Evolutionary conservation across 192 early-diverging fungal species (phyloP), one percentile per base, ranked within the genome.

Genomic region (Umbelopsis ramanniana): DNA sequence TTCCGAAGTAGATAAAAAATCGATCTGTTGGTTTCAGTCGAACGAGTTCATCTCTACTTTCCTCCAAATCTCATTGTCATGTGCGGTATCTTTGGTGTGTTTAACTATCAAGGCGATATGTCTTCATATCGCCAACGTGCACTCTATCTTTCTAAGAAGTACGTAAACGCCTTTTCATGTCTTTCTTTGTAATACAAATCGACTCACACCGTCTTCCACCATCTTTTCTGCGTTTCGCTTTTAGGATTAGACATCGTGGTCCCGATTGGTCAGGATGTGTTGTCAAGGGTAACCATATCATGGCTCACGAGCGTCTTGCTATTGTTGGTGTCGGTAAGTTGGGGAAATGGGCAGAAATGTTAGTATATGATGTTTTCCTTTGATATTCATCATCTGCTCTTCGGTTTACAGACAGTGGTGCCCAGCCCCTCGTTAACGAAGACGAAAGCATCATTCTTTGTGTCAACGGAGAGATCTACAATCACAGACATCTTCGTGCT

Each of bases 401-500:
- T 26, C 52, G 46, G 29, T 29, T 21, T 50, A 17, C 68, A 94
- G 97, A 94, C 70, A 90, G 89, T 70, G 97, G 97, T 54, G 97
- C 97, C 24, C 97, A 99, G 81, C 97, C 97, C 17, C 86, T 99
- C 74, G 94, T 93, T 79, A 97, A 94, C 85, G 91, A 86, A 15
- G 95, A 98, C 78, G 95, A 93, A 69, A 80, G 89, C 52, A 72
- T 99, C 46, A 86, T 99, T 68, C 87, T 99, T 67, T 84, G 89
- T 26, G 97, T 98, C 75, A 99, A 99, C 84, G 97, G 97, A 72
- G 97, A 99, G 80, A 99, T 99, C 81, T 99, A 99, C 87, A 99
- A 99, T 91, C 95, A 99, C 86, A 90, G 92, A 75, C 77, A 85
- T 40, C 90, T 99, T 10, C 86, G 90, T 72, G 85, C 87, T 76